Percentiles rank a stretch among this genome's conserved stretches.
phyloP scores from a whole-genome alignment of 2,329 filamentous ascomycete species.

The Neocatenulostroma microsporum region DNA sequence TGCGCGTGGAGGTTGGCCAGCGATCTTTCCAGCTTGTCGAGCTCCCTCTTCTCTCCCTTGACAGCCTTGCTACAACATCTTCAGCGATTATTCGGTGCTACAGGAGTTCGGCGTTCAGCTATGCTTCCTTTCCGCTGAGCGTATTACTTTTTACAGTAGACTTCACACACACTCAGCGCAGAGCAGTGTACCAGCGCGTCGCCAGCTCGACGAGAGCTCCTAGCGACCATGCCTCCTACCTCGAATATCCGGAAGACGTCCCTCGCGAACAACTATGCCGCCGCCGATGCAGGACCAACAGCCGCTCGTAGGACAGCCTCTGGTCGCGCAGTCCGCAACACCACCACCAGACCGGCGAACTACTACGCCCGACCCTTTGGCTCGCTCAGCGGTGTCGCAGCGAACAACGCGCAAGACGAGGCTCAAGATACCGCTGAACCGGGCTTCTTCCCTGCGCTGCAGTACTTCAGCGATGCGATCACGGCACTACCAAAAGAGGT shows the following conservation, averaged over 20 bases:
- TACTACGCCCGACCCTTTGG: slow-evolving; percentile 46
- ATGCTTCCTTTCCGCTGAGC: too few species aligned
- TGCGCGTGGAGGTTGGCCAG: too few species aligned
- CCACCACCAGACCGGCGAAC: slow-evolving; percentile 40
- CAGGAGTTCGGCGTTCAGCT: too few species aligned
- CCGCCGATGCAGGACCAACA: not conserved
- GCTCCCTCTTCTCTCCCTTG: too few species aligned
- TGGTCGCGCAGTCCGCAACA: slow-evolving; percentile 40
- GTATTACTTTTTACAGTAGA: too few species aligned
- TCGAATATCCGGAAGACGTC: slow-evolving; percentile 11
- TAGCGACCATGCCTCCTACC: slow-evolving; percentile 15
- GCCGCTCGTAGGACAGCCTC: slow-evolving; percentile 23
- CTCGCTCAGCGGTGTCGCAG: slow-evolving; percentile 30
- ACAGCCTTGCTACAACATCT: too few species aligned
- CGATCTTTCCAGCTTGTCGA: too few species aligned
- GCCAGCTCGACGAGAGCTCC: too few species aligned
- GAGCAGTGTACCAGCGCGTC: too few species aligned
- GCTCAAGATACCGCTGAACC: slow-evolving; percentile 24
- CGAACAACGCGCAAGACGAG: slow-evolving; percentile 14
- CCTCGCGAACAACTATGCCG: slow-evolving; percentile 3
- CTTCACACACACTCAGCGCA: too few species aligned
- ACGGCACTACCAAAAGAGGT: slow-evolving; percentile 90
- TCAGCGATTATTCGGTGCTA: too few species aligned
- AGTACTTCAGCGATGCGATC: slow-evolving; percentile 82
- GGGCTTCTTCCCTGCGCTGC: slow-evolving; percentile 58